Evolutionary conservation across 2,329 filamentous ascomycete species (phyloP), one percentile per base, ranked within the genome.

Genomic region (Aspergillus transmontanensis): DNA sequence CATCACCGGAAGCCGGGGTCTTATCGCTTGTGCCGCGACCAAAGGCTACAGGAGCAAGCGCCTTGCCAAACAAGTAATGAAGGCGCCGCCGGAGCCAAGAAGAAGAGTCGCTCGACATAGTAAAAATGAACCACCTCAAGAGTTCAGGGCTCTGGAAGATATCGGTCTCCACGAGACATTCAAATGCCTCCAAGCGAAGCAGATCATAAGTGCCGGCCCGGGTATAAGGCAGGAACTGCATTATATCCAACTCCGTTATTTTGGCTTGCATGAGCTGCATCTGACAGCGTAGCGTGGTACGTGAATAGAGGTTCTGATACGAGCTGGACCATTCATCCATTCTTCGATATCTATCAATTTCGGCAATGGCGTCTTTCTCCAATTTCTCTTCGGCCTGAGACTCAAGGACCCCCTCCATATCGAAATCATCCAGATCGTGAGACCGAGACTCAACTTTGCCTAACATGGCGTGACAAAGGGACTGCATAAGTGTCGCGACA

Each of bases 401-500:
- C 61, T 84, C 81, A 34, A 81, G 71, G 34, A 85, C 80, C 51
- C 79, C 78, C 57, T 82, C 78, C 69, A 83, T 76, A 60, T 82
- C 73, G 68, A 81, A 77, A 63, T 82, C 73, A 61, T 80, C 75
- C 61, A 83, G 71, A 54, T 83, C 77, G 34, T 80, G 75, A 6
- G 76, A 71, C 60, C 72, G 75, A 64, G 65, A 69, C 71, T 80
- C 75, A n/a, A 70, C 69, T 64, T 74, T 75, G 2, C 79, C 79
- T 1, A 85, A 79, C 60, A 89, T 76, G 11, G 85, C 83, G 65
- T 87, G 81, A 6, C 86, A 83, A 6, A 90, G 76, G 45, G 86
- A 86, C 43, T 77, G 81, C 81, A 99, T 90, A 28, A 99, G 83
- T 26, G 86, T 90, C 9, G 93, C 89, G 59, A 99, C 87, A 74